Conservation (phyloP, 768 basidiomycete species). For the Hemileccinum rubropunctum region DNA sequence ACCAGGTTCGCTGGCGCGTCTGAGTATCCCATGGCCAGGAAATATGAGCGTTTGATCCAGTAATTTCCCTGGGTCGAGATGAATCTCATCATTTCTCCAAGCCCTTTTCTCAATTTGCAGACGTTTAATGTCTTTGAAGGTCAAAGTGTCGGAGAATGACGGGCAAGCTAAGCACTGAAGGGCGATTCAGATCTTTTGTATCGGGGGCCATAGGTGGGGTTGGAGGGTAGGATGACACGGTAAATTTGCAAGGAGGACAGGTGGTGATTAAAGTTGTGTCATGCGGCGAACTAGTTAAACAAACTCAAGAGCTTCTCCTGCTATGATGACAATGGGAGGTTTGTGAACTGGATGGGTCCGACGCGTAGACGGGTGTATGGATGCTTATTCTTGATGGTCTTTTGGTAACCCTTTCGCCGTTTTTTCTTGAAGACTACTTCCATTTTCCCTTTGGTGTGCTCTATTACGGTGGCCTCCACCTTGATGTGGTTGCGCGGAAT, state of each 20-base stretch:
- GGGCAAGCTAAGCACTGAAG: too few species aligned
- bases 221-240: too few species aligned
- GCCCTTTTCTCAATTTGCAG: too few species aligned
- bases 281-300: too few species aligned
- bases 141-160: too few species aligned
- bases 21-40: neutral
- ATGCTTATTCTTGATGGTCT: conserved; percentile 91
- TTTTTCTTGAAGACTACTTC: conserved; percentile 95
- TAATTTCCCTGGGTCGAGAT: too few species aligned
- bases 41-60: too few species aligned
- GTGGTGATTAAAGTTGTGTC: neutral
- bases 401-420: conserved; percentile 96
- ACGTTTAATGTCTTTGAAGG: too few species aligned
- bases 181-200: too few species aligned
- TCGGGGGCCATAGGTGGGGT: too few species aligned
- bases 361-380: conserved; percentile 94
- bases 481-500: conserved; percentile 65
- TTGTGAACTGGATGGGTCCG: conserved; percentile 65
- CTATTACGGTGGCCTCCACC: conserved; percentile 89
- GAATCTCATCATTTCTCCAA: too few species aligned
- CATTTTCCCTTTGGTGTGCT: conserved; percentile 95
- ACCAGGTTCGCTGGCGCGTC: neutral
- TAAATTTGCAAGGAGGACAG: neutral
- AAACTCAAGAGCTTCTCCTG: neutral
- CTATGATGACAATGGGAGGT: conserved; percentile 30